A percentile compares a stretch with the other conserved stretches of the same genome.
These are phyloP conservation scores for Podaxis sp. DNA, from an alignment of 768 basidiomycete genomes.

Conservation along the genomic window DNA sequence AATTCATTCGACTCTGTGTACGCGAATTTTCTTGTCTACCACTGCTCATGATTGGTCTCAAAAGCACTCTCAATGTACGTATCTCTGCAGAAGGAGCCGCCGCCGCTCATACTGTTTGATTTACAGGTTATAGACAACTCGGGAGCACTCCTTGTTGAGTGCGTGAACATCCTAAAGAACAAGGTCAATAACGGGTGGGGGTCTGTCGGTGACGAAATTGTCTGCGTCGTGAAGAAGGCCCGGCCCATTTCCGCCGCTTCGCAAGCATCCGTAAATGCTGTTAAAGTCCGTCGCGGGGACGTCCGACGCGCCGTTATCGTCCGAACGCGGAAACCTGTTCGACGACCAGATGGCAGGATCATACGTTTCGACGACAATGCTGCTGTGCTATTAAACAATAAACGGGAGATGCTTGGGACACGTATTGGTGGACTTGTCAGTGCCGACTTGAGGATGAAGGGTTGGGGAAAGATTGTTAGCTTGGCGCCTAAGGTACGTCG, in stretches of 20 bases:
- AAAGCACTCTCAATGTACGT: constrained; percentile 81
- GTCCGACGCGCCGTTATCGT: constrained; percentile 96
- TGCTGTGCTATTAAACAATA: constrained; percentile 90
- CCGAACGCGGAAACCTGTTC: constrained; percentile 81
- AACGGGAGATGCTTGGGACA: constrained; percentile 93
- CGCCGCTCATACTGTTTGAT: neutral
- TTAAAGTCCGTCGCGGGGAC: constrained; percentile 91
- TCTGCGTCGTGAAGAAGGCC: constrained; percentile 90
- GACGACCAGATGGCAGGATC: constrained; percentile 82
- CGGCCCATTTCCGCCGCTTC: constrained; percentile 70
- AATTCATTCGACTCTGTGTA: constrained; percentile 8
- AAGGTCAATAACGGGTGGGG: constrained; percentile 97
- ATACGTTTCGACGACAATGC: constrained; percentile 97
- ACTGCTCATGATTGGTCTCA: constrained; percentile 85
- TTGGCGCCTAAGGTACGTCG: constrained; percentile 83
- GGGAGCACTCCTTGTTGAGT: constrained; percentile 90
- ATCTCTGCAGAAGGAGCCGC: neutral
- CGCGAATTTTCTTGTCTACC: constrained; percentile 10
- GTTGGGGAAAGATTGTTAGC: constrained; percentile 92
- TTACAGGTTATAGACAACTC: constrained; percentile 93
- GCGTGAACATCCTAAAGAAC: constrained; percentile 93
- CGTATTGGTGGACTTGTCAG: constrained; percentile 93
- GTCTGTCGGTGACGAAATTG: constrained; percentile 90
- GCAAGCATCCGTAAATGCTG: constrained; percentile 66
- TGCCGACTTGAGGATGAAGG: constrained; percentile 83